Evolutionary conservation across 495 filamentous ascomycete species (phyloP).

Genomic region (Barbatosphaeria neglecta): DNA sequence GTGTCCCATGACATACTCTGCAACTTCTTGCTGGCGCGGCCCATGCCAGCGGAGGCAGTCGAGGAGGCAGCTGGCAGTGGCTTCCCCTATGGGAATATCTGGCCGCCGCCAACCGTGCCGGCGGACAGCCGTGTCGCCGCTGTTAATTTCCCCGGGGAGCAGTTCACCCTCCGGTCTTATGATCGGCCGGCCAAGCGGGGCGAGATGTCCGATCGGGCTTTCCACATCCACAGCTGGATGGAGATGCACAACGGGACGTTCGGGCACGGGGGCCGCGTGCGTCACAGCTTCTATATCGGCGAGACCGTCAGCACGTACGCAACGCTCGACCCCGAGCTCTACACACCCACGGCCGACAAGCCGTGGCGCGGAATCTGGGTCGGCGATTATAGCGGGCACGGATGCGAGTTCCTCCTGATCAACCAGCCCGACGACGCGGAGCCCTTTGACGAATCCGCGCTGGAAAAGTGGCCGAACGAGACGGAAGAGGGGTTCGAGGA

Average conservation of each 20-base stretch:
- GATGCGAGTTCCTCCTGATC: constrained; percentile 78
- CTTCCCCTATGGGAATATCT: constrained; percentile 42
- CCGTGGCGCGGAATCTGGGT: constrained; percentile 86
- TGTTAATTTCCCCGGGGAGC: constrained; percentile 11
- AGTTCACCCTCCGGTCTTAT: constrained; percentile 25
- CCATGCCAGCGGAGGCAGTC: constrained; percentile 15
- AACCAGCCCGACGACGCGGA: constrained; percentile 49
- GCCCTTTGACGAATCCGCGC: constrained; percentile 11
- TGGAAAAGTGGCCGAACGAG: constrained; percentile 19
- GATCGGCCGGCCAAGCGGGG: constrained; percentile 24
- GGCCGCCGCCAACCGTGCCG: constrained; percentile 68
- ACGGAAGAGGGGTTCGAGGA: constrained; percentile 26
- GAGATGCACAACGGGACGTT: constrained; percentile 26
- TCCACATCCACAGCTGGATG: constrained; percentile 65
- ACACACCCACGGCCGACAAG: constrained; percentile 66
- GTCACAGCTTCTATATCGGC: constrained; percentile 32
- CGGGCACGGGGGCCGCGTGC: background rate
- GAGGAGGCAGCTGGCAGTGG: constrained; percentile 5
- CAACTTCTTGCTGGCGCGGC: constrained; percentile 34
- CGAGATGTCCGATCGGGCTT: constrained; percentile 51
- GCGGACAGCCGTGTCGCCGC: constrained; percentile 38
- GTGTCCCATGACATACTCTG: constrained; percentile 20
- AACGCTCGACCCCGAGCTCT: constrained; percentile 58
- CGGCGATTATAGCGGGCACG: constrained; percentile 78
- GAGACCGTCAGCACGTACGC: constrained; percentile 64